Evolutionary conservation across 1,139 yeast genomes (phyloP).

Genomic region (Saccharomyces hybrid): DNA sequence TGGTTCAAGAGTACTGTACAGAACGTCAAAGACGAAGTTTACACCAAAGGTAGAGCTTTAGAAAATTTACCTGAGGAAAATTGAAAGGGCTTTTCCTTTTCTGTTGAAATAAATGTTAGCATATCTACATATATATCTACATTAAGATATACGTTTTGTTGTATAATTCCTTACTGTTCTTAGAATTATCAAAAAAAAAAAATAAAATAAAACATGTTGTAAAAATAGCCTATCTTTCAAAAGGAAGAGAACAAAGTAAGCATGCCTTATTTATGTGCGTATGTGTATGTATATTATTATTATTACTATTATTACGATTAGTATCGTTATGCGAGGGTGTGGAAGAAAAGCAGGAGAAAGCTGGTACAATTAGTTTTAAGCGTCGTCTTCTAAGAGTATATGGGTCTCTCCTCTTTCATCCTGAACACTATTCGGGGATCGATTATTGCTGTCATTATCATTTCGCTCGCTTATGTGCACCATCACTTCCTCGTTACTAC

Average conservation of each 20-base stretch:
- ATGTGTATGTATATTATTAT: neutral
- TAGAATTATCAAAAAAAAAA: neutral
- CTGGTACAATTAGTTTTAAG: neutral
- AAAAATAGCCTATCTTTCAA: neutral
- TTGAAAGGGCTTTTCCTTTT: neutral
- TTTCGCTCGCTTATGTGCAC: too few species aligned
- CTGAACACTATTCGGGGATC: neutral
- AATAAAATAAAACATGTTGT: neutral
- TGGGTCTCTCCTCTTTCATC: neutral
- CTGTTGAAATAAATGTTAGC: neutral
- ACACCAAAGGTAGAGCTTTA: slow-evolving; percentile 54
- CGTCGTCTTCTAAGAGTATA: neutral
- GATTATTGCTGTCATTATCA: neutral
- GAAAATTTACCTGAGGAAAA: slow-evolving; percentile 39
- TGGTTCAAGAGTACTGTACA: slow-evolving; percentile 23
- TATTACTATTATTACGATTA: neutral
- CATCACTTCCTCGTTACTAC: neutral
- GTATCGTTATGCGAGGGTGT: neutral
- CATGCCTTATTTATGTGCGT: neutral
- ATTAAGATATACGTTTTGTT: neutral
- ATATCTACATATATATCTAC: neutral
- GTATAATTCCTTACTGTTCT: neutral
- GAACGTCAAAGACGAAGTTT: slow-evolving; percentile 52
- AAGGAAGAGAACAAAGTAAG: neutral
- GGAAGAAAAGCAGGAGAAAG: neutral